These are phyloP conservation scores for Chrysosporium queenslandicum DNA, from an alignment of 2,329 filamentous ascomycete genomes.

Conservation along the genomic window DNA sequence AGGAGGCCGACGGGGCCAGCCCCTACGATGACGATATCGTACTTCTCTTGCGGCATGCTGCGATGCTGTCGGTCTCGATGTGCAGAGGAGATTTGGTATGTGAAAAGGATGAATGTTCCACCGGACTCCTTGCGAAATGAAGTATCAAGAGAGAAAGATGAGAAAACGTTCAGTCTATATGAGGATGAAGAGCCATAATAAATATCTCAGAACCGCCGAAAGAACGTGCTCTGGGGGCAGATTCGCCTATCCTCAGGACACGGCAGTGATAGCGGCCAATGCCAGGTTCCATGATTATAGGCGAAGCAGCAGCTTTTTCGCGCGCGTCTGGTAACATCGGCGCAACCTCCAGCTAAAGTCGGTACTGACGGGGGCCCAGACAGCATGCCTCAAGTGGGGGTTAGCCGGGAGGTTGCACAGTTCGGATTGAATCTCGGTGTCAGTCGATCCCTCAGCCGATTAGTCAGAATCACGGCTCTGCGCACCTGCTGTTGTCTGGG, in stretches of 20 bases:
- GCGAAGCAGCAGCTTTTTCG: conserved; percentile 2
- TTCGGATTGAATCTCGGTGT: conserved; percentile 1
- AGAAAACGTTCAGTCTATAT: neutral
- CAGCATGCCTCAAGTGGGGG: neutral
- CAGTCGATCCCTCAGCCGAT: neutral
- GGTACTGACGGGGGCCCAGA: neutral
- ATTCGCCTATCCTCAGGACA: neutral
- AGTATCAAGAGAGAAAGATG: neutral
- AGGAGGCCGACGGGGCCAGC: conserved; percentile 77
- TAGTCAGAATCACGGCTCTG: neutral
- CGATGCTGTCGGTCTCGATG: no score
- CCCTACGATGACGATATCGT: conserved; percentile 71
- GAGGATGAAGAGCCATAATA: neutral
- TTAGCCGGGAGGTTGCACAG: neutral
- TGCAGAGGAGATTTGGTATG: neutral
- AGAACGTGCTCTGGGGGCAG: neutral
- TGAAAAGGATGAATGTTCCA: neutral
- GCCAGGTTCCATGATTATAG: neutral
- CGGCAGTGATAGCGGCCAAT: conserved; percentile 2
- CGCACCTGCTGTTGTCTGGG: neutral
- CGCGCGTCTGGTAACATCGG: neutral
- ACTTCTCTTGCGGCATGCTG: conserved; percentile 35
- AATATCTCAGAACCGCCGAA: neutral
- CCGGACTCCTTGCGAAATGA: neutral
- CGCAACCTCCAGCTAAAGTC: conserved; percentile 2